A percentile compares a stretch with the other conserved stretches of the same genome.
phyloP scores from a whole-genome alignment of 192 early-diverging fungal genomes.

The Coemansia sp. region DNA sequence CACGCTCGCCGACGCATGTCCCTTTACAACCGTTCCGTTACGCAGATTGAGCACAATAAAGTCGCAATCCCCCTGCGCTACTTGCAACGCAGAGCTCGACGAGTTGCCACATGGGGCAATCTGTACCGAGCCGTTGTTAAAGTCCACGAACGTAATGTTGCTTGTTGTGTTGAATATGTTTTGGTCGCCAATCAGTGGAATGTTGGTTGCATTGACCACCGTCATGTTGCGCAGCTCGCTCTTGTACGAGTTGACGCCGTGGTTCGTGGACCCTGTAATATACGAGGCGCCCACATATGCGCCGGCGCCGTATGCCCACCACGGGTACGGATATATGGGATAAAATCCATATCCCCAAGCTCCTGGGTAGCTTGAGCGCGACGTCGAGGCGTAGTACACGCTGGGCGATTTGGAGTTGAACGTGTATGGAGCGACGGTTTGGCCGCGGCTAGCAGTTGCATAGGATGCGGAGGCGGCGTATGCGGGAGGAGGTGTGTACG shows the following conservation, averaged over 20 bases:
- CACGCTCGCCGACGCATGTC: conserved; percentile 26
- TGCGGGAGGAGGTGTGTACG: conserved; percentile 37
- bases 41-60: conserved; percentile 35
- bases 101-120: conserved; percentile 43
- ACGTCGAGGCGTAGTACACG: conserved; percentile 40
- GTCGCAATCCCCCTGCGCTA: conserved; percentile 19
- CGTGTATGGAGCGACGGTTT: conserved; percentile 28
- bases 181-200: conserved; percentile 32
- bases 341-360: conserved; percentile 54
- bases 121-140: conserved; percentile 46
- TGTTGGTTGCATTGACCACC: conserved; percentile 33
- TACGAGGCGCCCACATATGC: conserved; percentile 22
- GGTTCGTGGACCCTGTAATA: conserved; percentile 20
- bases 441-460: conserved; percentile 22
- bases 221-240: conserved; percentile 47
- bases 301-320: conserved; percentile 50
- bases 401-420: conserved; percentile 26
- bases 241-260: conserved; percentile 34
- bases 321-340: conserved; percentile 50
- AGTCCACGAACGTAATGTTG: conserved; percentile 42
- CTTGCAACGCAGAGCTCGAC: conserved; percentile 16
- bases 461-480: conserved; percentile 44
- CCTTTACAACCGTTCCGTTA: conserved; percentile 25
- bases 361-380: conserved; percentile 30
- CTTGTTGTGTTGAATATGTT: conserved; percentile 27